A percentile compares a stretch with the other conserved stretches of the same genome.
phyloP scores from a whole-genome alignment of 306 rosid species.

The Arachis stenosperma region DNA sequence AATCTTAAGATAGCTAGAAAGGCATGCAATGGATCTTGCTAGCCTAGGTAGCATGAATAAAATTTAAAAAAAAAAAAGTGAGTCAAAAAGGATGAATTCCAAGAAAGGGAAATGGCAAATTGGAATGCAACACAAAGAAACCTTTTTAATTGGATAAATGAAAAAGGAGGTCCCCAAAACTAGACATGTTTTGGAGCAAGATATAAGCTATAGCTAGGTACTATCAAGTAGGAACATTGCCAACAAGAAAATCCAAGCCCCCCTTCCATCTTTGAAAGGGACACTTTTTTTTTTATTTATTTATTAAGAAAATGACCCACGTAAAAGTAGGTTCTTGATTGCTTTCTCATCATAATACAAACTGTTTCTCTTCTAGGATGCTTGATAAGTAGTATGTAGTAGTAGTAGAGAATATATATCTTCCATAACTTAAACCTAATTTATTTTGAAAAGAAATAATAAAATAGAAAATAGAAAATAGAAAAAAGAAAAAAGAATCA shows the following conservation, averaged over 20 bases:
- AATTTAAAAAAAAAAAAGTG: constrained; percentile 36
- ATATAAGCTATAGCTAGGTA: too few species aligned
- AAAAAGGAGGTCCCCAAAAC: constrained; percentile 49
- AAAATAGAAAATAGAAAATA: too few species aligned
- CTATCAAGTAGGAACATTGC: background rate
- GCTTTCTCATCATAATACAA: constrained; percentile 9
- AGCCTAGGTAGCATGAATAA: constrained; percentile 36
- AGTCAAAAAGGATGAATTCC: constrained; percentile 84
- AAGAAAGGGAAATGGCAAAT: constrained; percentile 64
- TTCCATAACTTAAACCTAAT: constrained; percentile 18
- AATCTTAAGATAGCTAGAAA: constrained; percentile 33
- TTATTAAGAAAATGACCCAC: constrained; percentile 54
- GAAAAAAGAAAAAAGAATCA: constrained; percentile 29
- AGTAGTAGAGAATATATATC: background rate
- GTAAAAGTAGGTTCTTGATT: constrained; percentile 46
- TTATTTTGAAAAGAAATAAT: too few species aligned
- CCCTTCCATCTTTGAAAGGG: constrained; percentile 54
- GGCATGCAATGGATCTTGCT: constrained; percentile 48
- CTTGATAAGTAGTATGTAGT: constrained; percentile 7
- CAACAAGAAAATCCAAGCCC: constrained; percentile 21
- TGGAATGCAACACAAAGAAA: constrained; percentile 57
- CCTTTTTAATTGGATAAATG: constrained; percentile 58
- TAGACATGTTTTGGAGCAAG: constrained; percentile 48
- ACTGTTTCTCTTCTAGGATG: constrained; percentile 51
- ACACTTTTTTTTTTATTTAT: constrained; percentile 38